Evolutionary conservation across 2,329 filamentous ascomycete genomes (phyloP).

Genomic region (Colletotrichum navitas): DNA sequence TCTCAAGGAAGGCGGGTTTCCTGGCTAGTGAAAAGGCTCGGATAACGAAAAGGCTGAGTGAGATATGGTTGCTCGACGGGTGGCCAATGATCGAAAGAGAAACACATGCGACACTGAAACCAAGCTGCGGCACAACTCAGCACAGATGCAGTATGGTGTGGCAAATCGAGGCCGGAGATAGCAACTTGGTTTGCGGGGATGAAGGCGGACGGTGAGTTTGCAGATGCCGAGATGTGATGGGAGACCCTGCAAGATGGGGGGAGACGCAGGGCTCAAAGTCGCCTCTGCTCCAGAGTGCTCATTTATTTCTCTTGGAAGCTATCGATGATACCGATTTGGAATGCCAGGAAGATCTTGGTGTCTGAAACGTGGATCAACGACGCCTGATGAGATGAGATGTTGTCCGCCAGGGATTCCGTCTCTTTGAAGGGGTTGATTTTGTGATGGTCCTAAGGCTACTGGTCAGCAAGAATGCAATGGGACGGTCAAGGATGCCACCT

Average conservation of each 20-base stretch:
- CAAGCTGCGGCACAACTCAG: constrained; percentile 41
- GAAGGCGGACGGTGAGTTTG: constrained; percentile 18
- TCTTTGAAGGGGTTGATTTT: constrained; percentile 14
- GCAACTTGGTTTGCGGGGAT: constrained; percentile 34
- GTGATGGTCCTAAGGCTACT: constrained; percentile 9
- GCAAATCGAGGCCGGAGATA: constrained; percentile 26
- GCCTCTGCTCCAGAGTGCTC: constrained; percentile 23
- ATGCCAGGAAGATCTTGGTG: constrained; percentile 21
- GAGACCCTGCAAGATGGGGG: constrained; percentile 30
- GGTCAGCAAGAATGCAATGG: constrained; percentile 8
- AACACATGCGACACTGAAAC: constrained; percentile 41
- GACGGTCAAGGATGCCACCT: constrained; percentile 23
- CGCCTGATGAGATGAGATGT: constrained; percentile 34
- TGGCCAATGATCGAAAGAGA: constrained; percentile 33
- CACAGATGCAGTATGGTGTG: constrained; percentile 41
- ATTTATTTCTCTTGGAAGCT: constrained; percentile 24
- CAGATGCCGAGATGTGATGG: constrained; percentile 25
- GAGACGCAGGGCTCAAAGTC: constrained; percentile 18
- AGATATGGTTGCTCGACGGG: constrained; percentile 20
- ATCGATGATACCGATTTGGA: constrained; percentile 20
- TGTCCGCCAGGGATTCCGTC: constrained; percentile 20
- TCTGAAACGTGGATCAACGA: constrained; percentile 37
- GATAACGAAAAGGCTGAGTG: constrained; percentile 19
- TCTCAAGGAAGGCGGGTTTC: constrained; percentile 32
- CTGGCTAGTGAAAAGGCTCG: constrained; percentile 34